Evolutionary conservation across 768 basidiomycete genomes (phyloP), one percentile per base, ranked within the genome.

Genomic region (Suillus americanus): DNA sequence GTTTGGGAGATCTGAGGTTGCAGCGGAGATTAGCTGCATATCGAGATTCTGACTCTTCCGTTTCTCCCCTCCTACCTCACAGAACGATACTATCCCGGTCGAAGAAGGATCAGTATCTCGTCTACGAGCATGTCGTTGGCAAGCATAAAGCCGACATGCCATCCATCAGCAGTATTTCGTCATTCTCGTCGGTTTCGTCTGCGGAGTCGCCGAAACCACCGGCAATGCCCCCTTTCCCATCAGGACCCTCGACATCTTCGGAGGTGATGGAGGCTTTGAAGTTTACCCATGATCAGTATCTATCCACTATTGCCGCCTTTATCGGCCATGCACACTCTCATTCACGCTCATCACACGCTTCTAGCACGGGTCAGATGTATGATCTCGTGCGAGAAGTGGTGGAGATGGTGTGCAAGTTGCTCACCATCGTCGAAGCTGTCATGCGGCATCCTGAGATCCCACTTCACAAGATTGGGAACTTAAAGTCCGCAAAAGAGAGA

Each of bases 291-390:
- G 95, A 97, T 72, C 86, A 90, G 57, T 91, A 96, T 70, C 82
- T 99, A 13, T 97, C 94, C 5, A 92, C 94, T 23, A 94, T 97
- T 72, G 96, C 97, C 25, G 97, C 96, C 7, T 95, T 99, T 75
- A 97, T 99, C 70, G 97, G 96, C 1, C 95, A 98, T 73, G 92
- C 95, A 1, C 97, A 99, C 71, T 92, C 93, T 18, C 93, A 98
- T 80, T 89, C 92, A 25, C 89, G 93, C 53, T 82, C 86, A 46
- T 93, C 93, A 35, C 96, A 98, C 76, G 94, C 97, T 0, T 93
- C 94, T 6, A 94, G 90, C 65, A 96, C 95, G 18, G 96, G 94
- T 1, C 91, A 95, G 69, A 83, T 99, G 76, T 95, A 97, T 72
- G 95, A 98, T 69, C 86, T 98, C 61, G 94, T 96, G n/a, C 87